Evolutionary conservation across 148 eudicot species (phyloP), one percentile per base, ranked within the genome.

Genomic region (Simmondsia chinensis): DNA sequence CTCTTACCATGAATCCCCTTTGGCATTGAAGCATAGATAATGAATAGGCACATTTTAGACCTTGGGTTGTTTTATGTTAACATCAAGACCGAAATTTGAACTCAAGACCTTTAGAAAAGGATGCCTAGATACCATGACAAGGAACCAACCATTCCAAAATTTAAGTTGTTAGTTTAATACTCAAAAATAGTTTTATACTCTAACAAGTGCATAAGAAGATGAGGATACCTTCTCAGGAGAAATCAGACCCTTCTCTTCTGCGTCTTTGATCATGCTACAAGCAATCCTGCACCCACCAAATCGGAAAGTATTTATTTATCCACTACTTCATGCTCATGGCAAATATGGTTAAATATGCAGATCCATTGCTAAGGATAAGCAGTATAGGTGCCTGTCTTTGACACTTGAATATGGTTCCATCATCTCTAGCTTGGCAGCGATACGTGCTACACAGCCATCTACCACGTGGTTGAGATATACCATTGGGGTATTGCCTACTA

Each of bases 321-420:
- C 38, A n/a, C 26, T 52, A 36, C 23, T 19, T 48, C 40, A 4
- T 3, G 7, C n/a, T 43, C 5, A 33, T 17, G 1, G 19, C n/a
- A 4, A 10, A 14, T 6, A 33, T 3, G 20, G 0, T 25, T n/a
- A 10, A 21, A 18, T 18, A 14, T 16, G 18, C 16, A 19, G 21
- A 22, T 3, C 15, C 20, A 44, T 10, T 20, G 12, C n/a, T n/a
- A 21, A 25, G 36, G 13, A 26, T n/a, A 51, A 15, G 12, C 4
- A 16, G 21, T n/a, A 46, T 22, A 39, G 24, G 20, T 38, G 72
- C 89, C 89, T 74, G 64, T 84, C 95, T 68, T 84, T 84, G 4
- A 80, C 73, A 54, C 95, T 84, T n/a, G 91, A 75, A 73, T 78
- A 82, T 5, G 95, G 95, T 49, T 82, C 83, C 95, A 81, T 81